Percentiles rank a stretch among this genome's conserved stretches.
phyloP scores from a whole-genome alignment of 1,139 yeast genomes.

The Tardiomyces digboiensis region DNA sequence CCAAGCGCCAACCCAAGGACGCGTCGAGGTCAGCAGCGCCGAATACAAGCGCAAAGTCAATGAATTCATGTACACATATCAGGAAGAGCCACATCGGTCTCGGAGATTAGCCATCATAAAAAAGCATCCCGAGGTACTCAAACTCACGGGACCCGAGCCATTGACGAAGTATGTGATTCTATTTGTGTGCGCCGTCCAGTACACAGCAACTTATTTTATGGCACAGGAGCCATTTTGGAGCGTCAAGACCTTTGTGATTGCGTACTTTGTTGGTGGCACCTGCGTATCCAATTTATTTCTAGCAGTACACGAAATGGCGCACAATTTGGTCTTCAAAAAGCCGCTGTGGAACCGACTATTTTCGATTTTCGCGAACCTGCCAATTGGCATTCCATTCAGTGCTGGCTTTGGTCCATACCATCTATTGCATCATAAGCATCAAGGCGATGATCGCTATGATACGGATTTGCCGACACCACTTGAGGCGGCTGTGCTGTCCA shows the following conservation, averaged over 20 bases:
- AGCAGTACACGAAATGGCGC: slow-evolving; percentile 84
- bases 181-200: slow-evolving; percentile 56
- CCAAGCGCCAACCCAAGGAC: not conserved
- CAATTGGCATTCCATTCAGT: slow-evolving; percentile 84
- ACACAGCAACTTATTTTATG: slow-evolving; percentile 50
- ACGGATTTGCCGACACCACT: slow-evolving; percentile 78
- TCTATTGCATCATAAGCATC: slow-evolving; percentile 80
- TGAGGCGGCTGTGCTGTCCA: slow-evolving; percentile 68
- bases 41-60: not conserved
- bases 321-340: slow-evolving; percentile 74
- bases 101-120: slow-evolving; percentile 66
- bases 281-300: slow-evolving; percentile 74
- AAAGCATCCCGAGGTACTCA: slow-evolving; percentile 70
- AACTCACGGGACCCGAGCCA: slow-evolving; percentile 82
- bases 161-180: slow-evolving; percentile 66
- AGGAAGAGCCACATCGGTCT: slow-evolving; percentile 69
- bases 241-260: slow-evolving; percentile 48
- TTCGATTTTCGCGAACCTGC: slow-evolving; percentile 69
- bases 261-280: slow-evolving; percentile 81
- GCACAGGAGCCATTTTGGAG: slow-evolving; percentile 45
- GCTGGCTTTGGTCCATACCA: slow-evolving; percentile 93
- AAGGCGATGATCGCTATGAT: slow-evolving; percentile 80
- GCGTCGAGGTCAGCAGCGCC: not conserved
- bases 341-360: slow-evolving; percentile 73
- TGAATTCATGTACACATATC: slow-evolving; percentile 78